Conservation (phyloP, 1,139 yeast genomes). For the Magnusiomyces clavatus region DNA sequence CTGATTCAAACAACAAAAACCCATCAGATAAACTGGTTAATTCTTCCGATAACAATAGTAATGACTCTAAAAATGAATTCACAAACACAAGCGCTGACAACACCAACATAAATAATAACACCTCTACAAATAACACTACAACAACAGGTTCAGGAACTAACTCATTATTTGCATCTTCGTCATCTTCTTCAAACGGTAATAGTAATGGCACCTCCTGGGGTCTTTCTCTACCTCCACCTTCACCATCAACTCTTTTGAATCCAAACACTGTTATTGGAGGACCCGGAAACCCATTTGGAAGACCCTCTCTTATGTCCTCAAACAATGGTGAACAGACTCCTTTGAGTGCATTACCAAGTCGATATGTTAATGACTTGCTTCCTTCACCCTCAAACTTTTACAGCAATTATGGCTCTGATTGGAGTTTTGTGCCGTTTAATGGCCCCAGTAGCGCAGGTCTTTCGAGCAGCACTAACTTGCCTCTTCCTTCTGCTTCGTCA, state of each 20-base stretch:
- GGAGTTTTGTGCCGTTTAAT: slow-evolving; percentile 23
- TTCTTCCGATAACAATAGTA: no score
- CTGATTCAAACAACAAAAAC: no score
- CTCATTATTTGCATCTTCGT: slow-evolving; percentile 8
- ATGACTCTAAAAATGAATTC: no score
- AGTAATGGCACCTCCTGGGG: neutral
- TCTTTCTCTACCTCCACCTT: slow-evolving; percentile 1
- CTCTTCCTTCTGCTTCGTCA: neutral
- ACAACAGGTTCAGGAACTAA: slow-evolving; percentile 3
- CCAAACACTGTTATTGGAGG: neutral
- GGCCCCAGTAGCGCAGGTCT: slow-evolving; percentile 12
- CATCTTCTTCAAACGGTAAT: slow-evolving; percentile 31
- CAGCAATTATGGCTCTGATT: slow-evolving; percentile 24
- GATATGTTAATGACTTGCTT: slow-evolving; percentile 34
- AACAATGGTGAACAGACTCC: slow-evolving; percentile 35
- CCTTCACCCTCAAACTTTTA: slow-evolving; percentile 38
- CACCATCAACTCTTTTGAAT: neutral
- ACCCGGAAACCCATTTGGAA: neutral
- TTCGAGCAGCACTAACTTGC: slow-evolving; percentile 1
- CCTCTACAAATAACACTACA: neutral
- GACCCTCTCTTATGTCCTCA: slow-evolving; percentile 23
- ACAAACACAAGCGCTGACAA: neutral
- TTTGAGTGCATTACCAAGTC: slow-evolving; percentile 33
- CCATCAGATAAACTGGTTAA: no score
- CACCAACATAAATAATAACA: neutral